Base-by-base conservation (phyloP, 352 stramenopile species). In the Phytophthora hybrid region DNA sequence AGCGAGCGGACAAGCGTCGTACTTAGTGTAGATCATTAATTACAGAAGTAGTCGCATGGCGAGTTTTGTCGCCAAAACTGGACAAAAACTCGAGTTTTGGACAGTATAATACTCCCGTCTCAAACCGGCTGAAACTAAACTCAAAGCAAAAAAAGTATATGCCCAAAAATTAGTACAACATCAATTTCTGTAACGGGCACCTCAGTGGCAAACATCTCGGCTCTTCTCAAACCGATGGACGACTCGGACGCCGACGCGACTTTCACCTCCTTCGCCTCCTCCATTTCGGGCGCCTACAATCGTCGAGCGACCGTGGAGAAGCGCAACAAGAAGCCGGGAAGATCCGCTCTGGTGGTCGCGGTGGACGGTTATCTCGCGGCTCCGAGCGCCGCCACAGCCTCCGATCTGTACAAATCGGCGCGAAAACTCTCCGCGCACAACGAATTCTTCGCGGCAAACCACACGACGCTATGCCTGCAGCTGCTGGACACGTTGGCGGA, bases 401-500 rank as follows among this genome's bases (percentile, higher is more conserved):
- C 69, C 14, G 49, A 78, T 44, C 70, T 94, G 57, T 84, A 89
- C 66, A 69, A 74, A 60, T 61, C 82, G 49, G 82, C 79, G 32
- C 82, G 78, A 21, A 87, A 83, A 65, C 39, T 76, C 9, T 83
- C 76, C 0, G 63, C 66, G 57, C 71, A 85, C 58, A 79, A 71
- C 47, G 44, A 73, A 53, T 82, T 84, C 32, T 92, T 93, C 60
- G 59, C 84, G 41, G 47, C 60, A 47, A 83, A 84, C 60, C 79
- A 90, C 61, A 69, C 73, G 32, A 19, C 78, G 51, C 63, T 90
- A 3, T 79, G 72, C 61, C 73, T 93, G 11, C 83, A 83, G 51
- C 56, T 93, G n/a, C 72, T 94, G 5, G 84, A 92, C 59, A 79
- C 81, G 21, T 52, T 94, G 3, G 83, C 87, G 1, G 82, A 89